Conservation (phyloP, 2,329 filamentous ascomycete species). For the Pseudogymnoascus verrucosus region DNA sequence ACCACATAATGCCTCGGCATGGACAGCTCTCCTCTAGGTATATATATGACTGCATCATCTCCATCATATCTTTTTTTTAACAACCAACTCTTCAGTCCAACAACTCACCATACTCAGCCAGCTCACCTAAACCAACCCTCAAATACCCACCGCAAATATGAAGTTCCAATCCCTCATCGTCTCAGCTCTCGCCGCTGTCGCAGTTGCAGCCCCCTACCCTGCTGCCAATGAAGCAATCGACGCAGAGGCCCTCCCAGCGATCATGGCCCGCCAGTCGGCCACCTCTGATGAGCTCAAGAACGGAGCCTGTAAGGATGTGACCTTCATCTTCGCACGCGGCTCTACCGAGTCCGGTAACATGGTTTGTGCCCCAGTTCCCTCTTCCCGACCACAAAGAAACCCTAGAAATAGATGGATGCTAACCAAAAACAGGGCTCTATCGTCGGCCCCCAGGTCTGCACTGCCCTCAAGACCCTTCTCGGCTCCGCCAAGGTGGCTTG, state of each 20-base stretch:
- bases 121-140: background rate
- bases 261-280: background rate
- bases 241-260: background rate
- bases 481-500: slow-evolving; percentile 19
- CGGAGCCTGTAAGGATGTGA: slow-evolving; percentile 31
- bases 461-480: slow-evolving; percentile 18
- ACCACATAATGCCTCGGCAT: background rate
- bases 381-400: no score
- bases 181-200: background rate
- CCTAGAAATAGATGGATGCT: background rate
- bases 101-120: background rate
- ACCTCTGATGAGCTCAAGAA: slow-evolving; percentile 13
- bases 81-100: background rate
- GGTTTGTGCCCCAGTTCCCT: slow-evolving; percentile 23
- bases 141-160: background rate
- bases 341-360: slow-evolving; percentile 43
- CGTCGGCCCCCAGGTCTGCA: slow-evolving; percentile 27
- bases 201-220: background rate
- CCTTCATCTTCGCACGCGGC: slow-evolving; percentile 42
- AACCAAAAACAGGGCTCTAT: slow-evolving; percentile 22
- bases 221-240: background rate
- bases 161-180: background rate
- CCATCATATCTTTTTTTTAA: background rate
- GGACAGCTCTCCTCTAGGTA: background rate
- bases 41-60: background rate